phyloP scores from a whole-genome alignment of 495 filamentous ascomycete species.

The Aspergillus cristatus region DNA sequence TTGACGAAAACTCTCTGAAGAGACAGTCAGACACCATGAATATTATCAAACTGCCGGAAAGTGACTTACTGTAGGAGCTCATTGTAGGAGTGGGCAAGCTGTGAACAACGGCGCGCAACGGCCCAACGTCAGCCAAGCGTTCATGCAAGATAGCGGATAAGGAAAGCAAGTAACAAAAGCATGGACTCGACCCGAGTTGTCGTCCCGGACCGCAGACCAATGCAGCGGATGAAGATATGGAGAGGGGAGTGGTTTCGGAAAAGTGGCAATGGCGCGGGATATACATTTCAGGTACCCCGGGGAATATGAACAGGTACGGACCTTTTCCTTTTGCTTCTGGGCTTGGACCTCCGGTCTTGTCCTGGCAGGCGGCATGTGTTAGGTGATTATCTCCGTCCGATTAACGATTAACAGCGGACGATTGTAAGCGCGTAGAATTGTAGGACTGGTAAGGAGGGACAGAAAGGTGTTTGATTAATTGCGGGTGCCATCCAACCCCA shows the following conservation, averaged over 20 bases:
- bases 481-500: conserved; percentile 17
- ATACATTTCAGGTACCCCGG: background rate
- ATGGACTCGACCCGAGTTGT: background rate
- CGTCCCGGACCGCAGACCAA: background rate
- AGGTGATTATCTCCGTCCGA: conserved; percentile 18
- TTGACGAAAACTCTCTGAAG: conserved; percentile 92
- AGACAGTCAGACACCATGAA: too few relatives aligned
- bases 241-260: too few relatives aligned
- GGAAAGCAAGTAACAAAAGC: too few relatives aligned
- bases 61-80: conserved; percentile 78
- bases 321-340: conserved; percentile 92
- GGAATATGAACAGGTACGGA: conserved; percentile 34
- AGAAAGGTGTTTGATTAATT: conserved; percentile 2
- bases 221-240: too few relatives aligned
- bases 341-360: conserved; percentile 80
- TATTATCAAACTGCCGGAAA: too few relatives aligned
- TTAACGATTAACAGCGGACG: conserved; percentile 10
- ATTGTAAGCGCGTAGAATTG: conserved; percentile 1
- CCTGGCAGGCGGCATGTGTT: conserved; percentile 53
- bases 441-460: background rate
- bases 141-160: too few relatives aligned
- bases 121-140: conserved; percentile 15
- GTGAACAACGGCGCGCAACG: too few relatives aligned
- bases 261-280: background rate
- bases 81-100: conserved; percentile 96